These are phyloP conservation scores for Chaetomium fimeti DNA, from an alignment of 495 filamentous ascomycete genomes.

Conservation along the genomic window DNA sequence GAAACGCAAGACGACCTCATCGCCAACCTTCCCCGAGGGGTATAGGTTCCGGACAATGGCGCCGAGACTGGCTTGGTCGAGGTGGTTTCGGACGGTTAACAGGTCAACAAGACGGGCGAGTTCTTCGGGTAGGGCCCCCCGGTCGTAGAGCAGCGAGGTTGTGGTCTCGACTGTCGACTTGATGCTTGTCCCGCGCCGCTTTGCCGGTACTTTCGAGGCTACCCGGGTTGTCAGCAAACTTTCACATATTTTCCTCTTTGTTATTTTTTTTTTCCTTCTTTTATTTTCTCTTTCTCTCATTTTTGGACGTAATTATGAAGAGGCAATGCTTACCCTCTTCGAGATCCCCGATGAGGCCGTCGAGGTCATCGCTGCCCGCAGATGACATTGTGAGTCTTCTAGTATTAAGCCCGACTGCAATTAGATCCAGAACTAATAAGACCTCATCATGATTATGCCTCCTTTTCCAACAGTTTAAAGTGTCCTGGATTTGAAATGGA, in stretches of 20 bases:
- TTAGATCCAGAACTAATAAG: neutral
- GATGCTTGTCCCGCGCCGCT: conserved; percentile 45
- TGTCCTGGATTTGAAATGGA: too few species aligned
- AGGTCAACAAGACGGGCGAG: conserved; percentile 66
- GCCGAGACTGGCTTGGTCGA: conserved; percentile 71
- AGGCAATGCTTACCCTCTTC: conserved; percentile 28
- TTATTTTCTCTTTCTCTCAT: too few species aligned
- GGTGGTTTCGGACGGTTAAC: conserved; percentile 60
- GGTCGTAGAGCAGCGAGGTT: conserved; percentile 56
- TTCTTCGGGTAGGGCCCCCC: conserved; percentile 60
- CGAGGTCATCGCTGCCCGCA: conserved; percentile 21
- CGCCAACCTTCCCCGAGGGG: conserved; percentile 61
- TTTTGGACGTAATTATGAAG: neutral
- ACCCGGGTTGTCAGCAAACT: conserved; percentile 20
- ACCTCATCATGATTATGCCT: neutral
- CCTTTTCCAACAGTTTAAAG: neutral
- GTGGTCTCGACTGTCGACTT: conserved; percentile 51
- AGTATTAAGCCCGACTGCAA: neutral
- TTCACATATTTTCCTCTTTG: too few species aligned
- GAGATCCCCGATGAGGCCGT: conserved; percentile 31
- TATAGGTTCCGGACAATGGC: conserved; percentile 72
- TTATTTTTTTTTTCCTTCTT: neutral
- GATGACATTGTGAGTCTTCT: conserved; percentile 1
- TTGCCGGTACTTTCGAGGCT: conserved; percentile 53
- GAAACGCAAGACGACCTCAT: conserved; percentile 62